These are phyloP conservation scores for Vitis hybrid DNA, from an alignment of 177 flowering plant genomes.

Conservation along the genomic window DNA sequence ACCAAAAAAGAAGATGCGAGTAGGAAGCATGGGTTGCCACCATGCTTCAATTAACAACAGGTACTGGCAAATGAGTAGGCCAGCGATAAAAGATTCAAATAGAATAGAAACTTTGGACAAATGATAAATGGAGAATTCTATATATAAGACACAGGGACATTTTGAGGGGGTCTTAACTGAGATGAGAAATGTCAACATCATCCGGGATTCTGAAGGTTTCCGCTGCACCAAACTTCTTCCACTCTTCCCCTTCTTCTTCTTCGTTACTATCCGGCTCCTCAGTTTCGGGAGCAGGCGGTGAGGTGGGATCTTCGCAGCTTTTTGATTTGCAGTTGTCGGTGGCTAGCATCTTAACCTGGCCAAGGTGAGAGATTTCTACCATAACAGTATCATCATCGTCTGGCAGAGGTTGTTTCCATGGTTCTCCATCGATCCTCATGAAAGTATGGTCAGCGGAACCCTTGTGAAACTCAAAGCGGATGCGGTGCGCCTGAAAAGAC, in stretches of 20 bases:
- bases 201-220: conserved; percentile 76
- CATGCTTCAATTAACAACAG: no score
- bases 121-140: no score
- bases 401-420: conserved; percentile 91
- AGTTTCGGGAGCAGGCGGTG: conserved; percentile 24
- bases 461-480: conserved; percentile 87
- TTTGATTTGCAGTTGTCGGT: conserved; percentile 57
- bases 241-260: conserved; percentile 39
- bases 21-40: no score
- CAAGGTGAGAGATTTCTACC: conserved; percentile 80
- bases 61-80: no score
- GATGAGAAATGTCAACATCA: conserved; percentile 59
- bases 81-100: no score
- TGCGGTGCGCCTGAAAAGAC: conserved; percentile 57
- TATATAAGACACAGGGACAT: no score
- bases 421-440: conserved; percentile 98
- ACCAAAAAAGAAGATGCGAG: no score
- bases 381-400: conserved; percentile 73
- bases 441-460: conserved; percentile 74
- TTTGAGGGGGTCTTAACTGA: conserved; percentile 34
- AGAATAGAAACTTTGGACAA: no score
- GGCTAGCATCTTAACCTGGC: conserved; percentile 94
- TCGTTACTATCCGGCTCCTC: conserved; percentile 45
- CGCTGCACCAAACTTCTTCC: conserved; percentile 91
- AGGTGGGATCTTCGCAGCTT: conserved; percentile 56